Evolutionary conservation across 306 rosid species (phyloP), one percentile per base, ranked within the genome.

Genomic region (Glycyrrhiza uralensis): DNA sequence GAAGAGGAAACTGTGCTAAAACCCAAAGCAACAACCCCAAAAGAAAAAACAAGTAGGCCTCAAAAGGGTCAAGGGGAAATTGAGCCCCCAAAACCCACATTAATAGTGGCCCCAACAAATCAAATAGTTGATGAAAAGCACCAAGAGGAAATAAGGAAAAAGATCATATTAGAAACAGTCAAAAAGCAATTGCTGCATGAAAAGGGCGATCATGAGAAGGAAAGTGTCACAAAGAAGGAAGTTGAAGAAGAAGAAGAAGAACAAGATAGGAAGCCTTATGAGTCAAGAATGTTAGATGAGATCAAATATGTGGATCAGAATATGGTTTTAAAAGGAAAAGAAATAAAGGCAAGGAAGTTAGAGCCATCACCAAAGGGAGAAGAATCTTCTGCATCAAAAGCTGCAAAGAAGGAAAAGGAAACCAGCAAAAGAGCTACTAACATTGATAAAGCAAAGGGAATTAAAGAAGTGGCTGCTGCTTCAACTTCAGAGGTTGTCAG

Each of bases 401-500:
- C 61, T 60, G 14, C 7, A 28, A 38, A 59, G 41, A 46, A 72
- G 64, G 63, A 1, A 39, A 74, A 52, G 17, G 72, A 29, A 54
- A 60, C 1, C 11, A 55, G 7, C 1, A 26, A 4, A 2, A 26
- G 29, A 26, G 4, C 29, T 11, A 13, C 32, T 11, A 58, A 4
- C 19, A 49, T 36, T 50, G 62, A 41, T 20, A 75, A 66, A 38
- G 14, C 46, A 57, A 70, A 59, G 36, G 85, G 79, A 84, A 23
- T 84, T 3, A 84, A 45, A 64, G 67, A 69, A 41, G 51, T 54
- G 3, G 33, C 50, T 9, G 33, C 50, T 9, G 41, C 60, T 57
- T 80, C 75, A 13, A 56, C 85, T 46, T 55, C 79, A 14, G 19
- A 73, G 32, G 56, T 49, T 12, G 81, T 73, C 36, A 70, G 55